These are phyloP conservation scores for Aspergillus sp. DNA, from an alignment of 2,329 filamentous ascomycete species.

Conservation along the genomic window DNA sequence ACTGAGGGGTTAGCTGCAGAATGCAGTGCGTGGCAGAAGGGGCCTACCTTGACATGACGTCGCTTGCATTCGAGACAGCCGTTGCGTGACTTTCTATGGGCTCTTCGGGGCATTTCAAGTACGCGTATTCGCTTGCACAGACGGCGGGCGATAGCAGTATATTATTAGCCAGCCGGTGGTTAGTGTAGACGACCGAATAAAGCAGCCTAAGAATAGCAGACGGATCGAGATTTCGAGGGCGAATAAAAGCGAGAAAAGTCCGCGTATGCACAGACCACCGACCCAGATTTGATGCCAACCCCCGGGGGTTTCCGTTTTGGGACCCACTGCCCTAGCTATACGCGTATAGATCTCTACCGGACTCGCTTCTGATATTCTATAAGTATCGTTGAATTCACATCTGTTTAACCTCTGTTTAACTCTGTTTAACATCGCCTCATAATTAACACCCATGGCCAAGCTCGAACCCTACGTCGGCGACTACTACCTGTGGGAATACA, in stretches of 20 bases:
- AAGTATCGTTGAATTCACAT: not conserved
- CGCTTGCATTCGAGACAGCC: constrained; percentile 41
- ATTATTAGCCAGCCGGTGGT: not conserved
- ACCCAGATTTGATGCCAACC: not conserved
- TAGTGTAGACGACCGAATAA: no score
- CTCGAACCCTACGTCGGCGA: constrained; percentile 17
- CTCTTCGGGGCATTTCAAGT: constrained; percentile 22
- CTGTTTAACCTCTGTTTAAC: no score
- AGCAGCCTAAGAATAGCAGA: not conserved
- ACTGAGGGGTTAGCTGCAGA: constrained; percentile 21
- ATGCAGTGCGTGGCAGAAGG: not conserved
- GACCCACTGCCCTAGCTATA: constrained; percentile 8
- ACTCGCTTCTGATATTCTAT: not conserved
- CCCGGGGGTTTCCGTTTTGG: no score
- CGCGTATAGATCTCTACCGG: constrained; percentile 4
- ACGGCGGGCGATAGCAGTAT: not conserved
- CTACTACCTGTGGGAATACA: constrained; percentile 29
- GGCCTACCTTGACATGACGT: constrained; percentile 37
- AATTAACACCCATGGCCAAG: constrained; percentile 15
- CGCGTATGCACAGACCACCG: constrained; percentile 23
- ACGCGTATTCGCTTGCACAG: not conserved
- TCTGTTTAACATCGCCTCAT: no score
- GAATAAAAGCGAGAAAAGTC: not conserved
- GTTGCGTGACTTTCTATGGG: constrained; percentile 41
- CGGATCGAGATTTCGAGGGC: no score